Evolutionary conservation across 83 land plant species (phyloP), one percentile per base, ranked within the genome.

Genomic region (Isoetes engelmannii): DNA sequence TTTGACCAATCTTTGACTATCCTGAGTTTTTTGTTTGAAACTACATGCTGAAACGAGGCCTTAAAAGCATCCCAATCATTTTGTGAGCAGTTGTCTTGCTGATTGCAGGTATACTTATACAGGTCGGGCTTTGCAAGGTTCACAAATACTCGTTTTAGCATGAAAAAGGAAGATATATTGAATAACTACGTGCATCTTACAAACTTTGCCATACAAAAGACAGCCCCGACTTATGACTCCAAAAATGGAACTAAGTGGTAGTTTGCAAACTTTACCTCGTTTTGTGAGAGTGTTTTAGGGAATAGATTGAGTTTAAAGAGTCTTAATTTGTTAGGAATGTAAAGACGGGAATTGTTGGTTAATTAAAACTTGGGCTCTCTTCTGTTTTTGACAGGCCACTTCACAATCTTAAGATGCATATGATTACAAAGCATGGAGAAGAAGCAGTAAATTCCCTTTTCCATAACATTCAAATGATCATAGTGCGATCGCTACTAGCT

Each of bases 371-470:
- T 12, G 48, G 28, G 9, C 44, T 21, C 54, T 17, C 42, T 43
- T 69, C 55, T 13, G 13, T 10, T 47, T 20, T n/a, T 56, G 49
- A 21, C 71, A 78, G 81, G 81, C 65, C 81, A 45, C 60, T 78
- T 45, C 72, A 73, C 61, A 78, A 72, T 69, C 54, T 78, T 43
- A 78, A 78, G 72, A 44, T 78, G 65, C 81, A 78, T 73, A 78
- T 78, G 81, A 73, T 78, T 43, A 58, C 81, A 63, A 78, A 78
- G 81, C 81, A 78, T 78, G 81, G 81, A 17, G 81, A 78, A 53
- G 65, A 78, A 63, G 77, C 61, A 19, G 77, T 78, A 15, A 68
- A 73, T 53, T 72, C 45, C 42, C 81, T 78, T 5, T 78, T 78
- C 67, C 72, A 73, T 41, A 62, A 78, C 20, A 78, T 78, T 43